Percentiles rank a stretch among this genome's conserved stretches.
These are phyloP conservation scores for Populus simonii DNA, from an alignment of 345 rosid species.

Conservation along the genomic window DNA sequence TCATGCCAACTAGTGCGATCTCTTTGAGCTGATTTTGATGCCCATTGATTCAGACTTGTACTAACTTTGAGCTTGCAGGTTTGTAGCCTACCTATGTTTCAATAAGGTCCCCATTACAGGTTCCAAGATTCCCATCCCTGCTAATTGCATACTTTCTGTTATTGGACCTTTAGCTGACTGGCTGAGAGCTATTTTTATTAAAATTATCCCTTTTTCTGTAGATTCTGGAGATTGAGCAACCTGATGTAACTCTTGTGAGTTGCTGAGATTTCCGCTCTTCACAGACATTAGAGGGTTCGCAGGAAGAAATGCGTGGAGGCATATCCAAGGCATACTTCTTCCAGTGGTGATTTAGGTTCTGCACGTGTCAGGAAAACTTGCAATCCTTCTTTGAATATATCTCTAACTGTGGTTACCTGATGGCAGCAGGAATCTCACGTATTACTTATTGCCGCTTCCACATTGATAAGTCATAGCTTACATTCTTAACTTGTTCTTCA, in stretches of 20 bases:
- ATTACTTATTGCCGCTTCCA: slow-evolving; percentile 2
- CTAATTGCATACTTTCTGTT: slow-evolving; percentile 1
- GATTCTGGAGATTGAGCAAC: slow-evolving; percentile 36
- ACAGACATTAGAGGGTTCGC: slow-evolving; percentile 6
- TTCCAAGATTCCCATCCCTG: slow-evolving; percentile 1
- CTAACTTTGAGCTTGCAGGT: slow-evolving; percentile 15
- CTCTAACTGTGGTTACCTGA: slow-evolving; percentile 6
- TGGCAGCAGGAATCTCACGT: background rate
- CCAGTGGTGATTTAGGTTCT: slow-evolving; percentile 1
- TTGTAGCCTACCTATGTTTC: slow-evolving; percentile 7
- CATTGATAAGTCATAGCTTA: slow-evolving; percentile 12
- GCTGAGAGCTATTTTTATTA: background rate
- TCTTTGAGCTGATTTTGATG: slow-evolving; percentile 7
- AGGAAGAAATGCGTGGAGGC: slow-evolving; percentile 4
- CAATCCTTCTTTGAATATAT: slow-evolving; percentile 13
- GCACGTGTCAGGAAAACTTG: slow-evolving; percentile 15
- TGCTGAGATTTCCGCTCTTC: slow-evolving; percentile 3
- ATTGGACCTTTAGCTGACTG: background rate
- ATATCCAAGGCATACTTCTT: background rate
- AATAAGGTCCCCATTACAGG: background rate
- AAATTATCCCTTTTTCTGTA: slow-evolving; percentile 11
- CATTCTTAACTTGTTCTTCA: slow-evolving; percentile 24
- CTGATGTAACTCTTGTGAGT: slow-evolving; percentile 14
- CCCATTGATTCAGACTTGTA: background rate
- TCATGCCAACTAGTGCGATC: background rate